phyloP scores from a whole-genome alignment of 768 basidiomycete genomes.

The Macrolepiota albuminosa region DNA sequence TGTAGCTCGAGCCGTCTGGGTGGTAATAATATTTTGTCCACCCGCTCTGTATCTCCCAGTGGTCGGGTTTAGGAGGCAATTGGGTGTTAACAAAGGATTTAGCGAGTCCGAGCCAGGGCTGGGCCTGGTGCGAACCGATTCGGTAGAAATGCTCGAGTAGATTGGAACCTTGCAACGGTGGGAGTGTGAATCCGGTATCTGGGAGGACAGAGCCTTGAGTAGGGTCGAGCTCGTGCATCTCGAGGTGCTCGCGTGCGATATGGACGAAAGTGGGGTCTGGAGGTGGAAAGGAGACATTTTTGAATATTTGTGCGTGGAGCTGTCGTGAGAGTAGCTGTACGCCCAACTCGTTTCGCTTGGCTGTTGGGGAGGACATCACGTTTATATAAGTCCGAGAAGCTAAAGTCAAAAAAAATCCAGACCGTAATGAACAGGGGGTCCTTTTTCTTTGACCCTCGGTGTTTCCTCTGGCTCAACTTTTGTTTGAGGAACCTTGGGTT shows the following conservation, averaged over 20 bases:
- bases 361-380: conserved; percentile 25
- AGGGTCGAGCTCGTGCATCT: conserved; percentile 77
- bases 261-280: conserved; percentile 60
- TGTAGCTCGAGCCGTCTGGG: conserved; percentile 73
- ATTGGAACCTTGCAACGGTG: conserved; percentile 73
- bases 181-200: conserved; percentile 75
- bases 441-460: conserved; percentile 3
- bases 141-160: conserved; percentile 88
- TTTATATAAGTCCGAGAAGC: not conserved
- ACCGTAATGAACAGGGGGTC: conserved; percentile 9
- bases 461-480: conserved; percentile 3
- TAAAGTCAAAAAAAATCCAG: conserved; percentile 1
- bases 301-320: conserved; percentile 84
- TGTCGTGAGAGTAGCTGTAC: conserved; percentile 84
- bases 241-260: conserved; percentile 78
- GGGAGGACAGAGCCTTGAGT: conserved; percentile 78
- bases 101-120: conserved; percentile 77
- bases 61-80: conserved; percentile 55
- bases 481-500: not conserved
- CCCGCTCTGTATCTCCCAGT: conserved; percentile 57
- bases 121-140: conserved; percentile 62
- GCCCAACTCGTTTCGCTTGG: conserved; percentile 82
- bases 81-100: conserved; percentile 44
- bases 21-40: conserved; percentile 84
- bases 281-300: conserved; percentile 55